These are phyloP conservation scores for Vicia villosa DNA, from an alignment of 306 rosid genomes.

Conservation along the genomic window DNA sequence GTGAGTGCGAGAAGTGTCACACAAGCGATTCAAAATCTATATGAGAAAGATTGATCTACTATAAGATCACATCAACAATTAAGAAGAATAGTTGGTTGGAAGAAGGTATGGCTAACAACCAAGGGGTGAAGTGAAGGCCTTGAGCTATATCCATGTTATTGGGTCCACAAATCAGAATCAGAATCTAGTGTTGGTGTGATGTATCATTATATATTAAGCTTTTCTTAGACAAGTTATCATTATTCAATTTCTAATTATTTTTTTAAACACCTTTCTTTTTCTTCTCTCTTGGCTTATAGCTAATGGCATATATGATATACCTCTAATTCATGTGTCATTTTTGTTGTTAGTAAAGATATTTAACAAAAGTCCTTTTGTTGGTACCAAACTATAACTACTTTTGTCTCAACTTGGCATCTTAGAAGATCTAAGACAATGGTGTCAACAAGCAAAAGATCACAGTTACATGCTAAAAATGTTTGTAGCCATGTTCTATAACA, in stretches of 20 bases:
- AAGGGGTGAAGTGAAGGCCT: slow-evolving; percentile 45
- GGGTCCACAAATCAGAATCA: slow-evolving; percentile 91
- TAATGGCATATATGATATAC: too few species aligned
- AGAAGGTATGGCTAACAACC: slow-evolving; percentile 72
- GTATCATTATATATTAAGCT: slow-evolving; percentile 60
- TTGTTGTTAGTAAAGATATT: neutral
- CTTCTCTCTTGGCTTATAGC: neutral
- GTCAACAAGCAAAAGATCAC: slow-evolving; percentile 1
- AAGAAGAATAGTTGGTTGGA: slow-evolving; percentile 47
- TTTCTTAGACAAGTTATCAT: slow-evolving; percentile 40
- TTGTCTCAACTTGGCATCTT: neutral
- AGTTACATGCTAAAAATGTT: neutral
- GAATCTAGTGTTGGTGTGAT: slow-evolving; percentile 73
- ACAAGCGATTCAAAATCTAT: neutral
- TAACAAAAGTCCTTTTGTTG: neutral
- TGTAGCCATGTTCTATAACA: slow-evolving; percentile 34
- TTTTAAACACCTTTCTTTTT: slow-evolving; percentile 20
- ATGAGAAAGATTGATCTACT: slow-evolving; percentile 35
- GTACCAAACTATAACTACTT: slow-evolving; percentile 9
- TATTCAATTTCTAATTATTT: slow-evolving; percentile 42
- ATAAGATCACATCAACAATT: slow-evolving; percentile 49
- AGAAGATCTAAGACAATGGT: neutral
- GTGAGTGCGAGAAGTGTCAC: too few species aligned
- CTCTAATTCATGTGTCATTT: neutral
- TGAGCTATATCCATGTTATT: slow-evolving; percentile 58